These are phyloP conservation scores for Margaritispora aquatica DNA, from an alignment of 495 filamentous ascomycete genomes.

Conservation along the genomic window DNA sequence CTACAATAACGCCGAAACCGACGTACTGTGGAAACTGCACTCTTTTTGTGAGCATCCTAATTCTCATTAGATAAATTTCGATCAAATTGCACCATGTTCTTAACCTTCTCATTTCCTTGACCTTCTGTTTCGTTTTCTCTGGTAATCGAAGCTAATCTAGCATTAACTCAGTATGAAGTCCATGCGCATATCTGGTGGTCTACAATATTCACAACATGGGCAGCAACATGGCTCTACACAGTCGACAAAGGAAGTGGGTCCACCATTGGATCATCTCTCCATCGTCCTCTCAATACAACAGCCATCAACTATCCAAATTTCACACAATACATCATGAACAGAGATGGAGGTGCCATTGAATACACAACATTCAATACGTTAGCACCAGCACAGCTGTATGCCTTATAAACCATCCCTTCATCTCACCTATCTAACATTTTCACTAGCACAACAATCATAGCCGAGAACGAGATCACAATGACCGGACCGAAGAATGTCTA, in stretches of 20 bases:
- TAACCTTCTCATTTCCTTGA: background rate
- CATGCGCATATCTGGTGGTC: slow-evolving; percentile 6
- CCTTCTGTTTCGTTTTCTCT: background rate
- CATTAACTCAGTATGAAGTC: background rate
- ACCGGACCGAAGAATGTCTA: background rate
- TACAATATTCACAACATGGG: background rate
- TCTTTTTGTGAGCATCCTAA: background rate
- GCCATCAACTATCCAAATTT: background rate
- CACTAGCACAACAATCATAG: background rate
- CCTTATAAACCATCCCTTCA: background rate
- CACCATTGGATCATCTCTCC: slow-evolving; percentile 1
- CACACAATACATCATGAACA: background rate
- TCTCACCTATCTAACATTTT: background rate
- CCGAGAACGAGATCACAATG: background rate
- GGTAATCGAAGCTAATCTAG: background rate
- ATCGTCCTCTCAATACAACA: background rate
- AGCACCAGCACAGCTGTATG: background rate
- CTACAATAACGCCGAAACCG: background rate
- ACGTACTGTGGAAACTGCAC: slow-evolving; percentile 3
- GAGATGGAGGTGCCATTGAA: background rate
- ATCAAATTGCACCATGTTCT: background rate
- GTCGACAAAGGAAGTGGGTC: slow-evolving; percentile 1
- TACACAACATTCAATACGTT: slow-evolving; percentile 1
- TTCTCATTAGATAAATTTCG: no score
- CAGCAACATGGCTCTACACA: slow-evolving; percentile 1